Evolutionary conservation across 805 yeast genomes (phyloP).

Genomic region (Candida golubevii): DNA sequence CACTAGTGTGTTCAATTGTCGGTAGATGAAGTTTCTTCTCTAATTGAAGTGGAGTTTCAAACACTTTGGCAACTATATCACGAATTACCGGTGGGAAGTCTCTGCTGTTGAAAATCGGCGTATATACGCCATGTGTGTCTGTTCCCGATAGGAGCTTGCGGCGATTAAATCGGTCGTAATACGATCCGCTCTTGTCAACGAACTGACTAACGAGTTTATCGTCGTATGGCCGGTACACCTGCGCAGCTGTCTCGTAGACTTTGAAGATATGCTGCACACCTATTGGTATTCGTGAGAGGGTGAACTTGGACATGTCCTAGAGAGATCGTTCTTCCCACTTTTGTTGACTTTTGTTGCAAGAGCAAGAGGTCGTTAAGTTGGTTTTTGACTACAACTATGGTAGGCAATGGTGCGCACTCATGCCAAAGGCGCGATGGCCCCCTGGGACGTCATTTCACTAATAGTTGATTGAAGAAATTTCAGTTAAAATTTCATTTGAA

Average conservation of each 20-base stretch:
- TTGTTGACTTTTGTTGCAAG: neutral
- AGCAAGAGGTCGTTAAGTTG: no score
- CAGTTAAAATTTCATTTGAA: no score
- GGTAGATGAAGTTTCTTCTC: conserved; percentile 7
- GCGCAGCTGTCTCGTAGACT: conserved; percentile 19
- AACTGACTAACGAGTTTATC: conserved; percentile 14
- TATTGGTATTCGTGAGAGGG: conserved; percentile 21
- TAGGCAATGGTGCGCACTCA: no score
- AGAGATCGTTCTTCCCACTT: neutral
- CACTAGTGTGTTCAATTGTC: neutral
- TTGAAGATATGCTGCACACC: conserved; percentile 17
- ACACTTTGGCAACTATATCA: conserved; percentile 18
- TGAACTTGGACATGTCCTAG: conserved; percentile 11
- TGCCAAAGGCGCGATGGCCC: no score
- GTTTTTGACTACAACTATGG: no score
- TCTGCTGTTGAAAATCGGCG: conserved; percentile 9
- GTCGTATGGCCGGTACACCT: conserved; percentile 5
- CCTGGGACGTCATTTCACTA: no score
- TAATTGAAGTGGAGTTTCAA: conserved; percentile 15
- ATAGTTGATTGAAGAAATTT: no score
- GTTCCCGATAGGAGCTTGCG: conserved; percentile 16
- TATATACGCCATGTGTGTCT: neutral
- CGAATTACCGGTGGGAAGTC: conserved; percentile 25
- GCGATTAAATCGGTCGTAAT: conserved; percentile 19
- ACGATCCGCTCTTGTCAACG: conserved; percentile 17